Conservation (phyloP, 2,329 filamentous ascomycete genomes). For the Aquanectria penicillioides region DNA sequence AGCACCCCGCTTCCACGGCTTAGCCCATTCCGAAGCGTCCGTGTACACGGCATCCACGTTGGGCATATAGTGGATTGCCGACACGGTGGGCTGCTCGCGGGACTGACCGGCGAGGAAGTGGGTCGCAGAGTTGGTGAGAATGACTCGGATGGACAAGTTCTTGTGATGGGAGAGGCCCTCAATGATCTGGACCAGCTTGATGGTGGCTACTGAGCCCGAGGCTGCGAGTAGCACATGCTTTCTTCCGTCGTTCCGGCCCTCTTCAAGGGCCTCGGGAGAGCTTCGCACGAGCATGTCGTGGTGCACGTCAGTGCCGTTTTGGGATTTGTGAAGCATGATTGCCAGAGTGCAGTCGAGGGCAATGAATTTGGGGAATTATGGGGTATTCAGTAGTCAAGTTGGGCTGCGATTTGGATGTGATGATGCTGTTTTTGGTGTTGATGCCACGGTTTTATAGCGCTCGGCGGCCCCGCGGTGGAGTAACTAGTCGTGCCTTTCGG, state of each 20-base stretch:
- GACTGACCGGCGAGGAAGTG: conserved; percentile 82
- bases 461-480: conserved; percentile 11
- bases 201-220: conserved; percentile 78
- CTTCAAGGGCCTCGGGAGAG: conserved; percentile 46
- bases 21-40: conserved; percentile 86
- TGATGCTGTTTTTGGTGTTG: neutral
- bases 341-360: neutral
- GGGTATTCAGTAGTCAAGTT: neutral
- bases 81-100: conserved; percentile 77
- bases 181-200: conserved; percentile 80
- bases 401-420: neutral
- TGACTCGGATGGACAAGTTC: conserved; percentile 81
- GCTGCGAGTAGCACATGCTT: conserved; percentile 55
- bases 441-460: neutral
- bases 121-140: conserved; percentile 79
- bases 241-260: conserved; percentile 51
- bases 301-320: conserved; percentile 36
- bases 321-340: conserved; percentile 36
- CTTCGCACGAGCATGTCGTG: conserved; percentile 35
- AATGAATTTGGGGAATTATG: neutral
- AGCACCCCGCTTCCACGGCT: conserved; percentile 81
- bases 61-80: conserved; percentile 65
- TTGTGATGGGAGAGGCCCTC: conserved; percentile 60
- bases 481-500: too few species aligned
- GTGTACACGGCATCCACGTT: conserved; percentile 84